These are phyloP conservation scores for Komagataella populi DNA, from an alignment of 805 yeast species.

Conservation along the genomic window DNA sequence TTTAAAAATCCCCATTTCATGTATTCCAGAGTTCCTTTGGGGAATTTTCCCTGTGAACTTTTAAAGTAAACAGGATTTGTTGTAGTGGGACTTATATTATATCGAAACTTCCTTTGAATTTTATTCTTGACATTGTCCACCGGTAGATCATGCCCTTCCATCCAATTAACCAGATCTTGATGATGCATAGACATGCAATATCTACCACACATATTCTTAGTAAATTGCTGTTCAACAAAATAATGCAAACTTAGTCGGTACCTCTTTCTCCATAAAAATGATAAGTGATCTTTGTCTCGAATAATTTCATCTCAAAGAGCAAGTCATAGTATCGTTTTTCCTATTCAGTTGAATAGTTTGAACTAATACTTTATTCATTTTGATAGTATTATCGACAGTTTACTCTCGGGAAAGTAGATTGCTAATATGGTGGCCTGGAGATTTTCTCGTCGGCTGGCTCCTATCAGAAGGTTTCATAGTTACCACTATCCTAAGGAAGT, in stretches of 20 bases:
- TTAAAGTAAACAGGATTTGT: slow-evolving; percentile 26
- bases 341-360: background rate
- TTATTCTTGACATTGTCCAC: slow-evolving; percentile 13
- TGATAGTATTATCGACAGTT: background rate
- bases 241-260: background rate
- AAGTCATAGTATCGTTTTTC: background rate
- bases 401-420: background rate
- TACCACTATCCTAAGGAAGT: slow-evolving; percentile 7
- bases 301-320: background rate
- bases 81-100: slow-evolving; percentile 52
- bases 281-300: slow-evolving; percentile 4
- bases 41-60: background rate
- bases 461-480: slow-evolving; percentile 5
- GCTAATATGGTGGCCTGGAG: background rate
- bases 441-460: background rate
- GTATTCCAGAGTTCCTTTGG: slow-evolving; percentile 19
- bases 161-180: slow-evolving; percentile 29
- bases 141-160: slow-evolving; percentile 11
- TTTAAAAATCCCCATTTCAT: slow-evolving; percentile 62
- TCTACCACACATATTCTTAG: background rate
- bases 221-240: background rate
- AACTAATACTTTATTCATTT: background rate
- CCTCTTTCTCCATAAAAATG: background rate
- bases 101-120: slow-evolving; percentile 21
- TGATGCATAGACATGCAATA: slow-evolving; percentile 10